Conservation (phyloP, 495 filamentous ascomycete species). For the Sordaria brevicollis region DNA sequence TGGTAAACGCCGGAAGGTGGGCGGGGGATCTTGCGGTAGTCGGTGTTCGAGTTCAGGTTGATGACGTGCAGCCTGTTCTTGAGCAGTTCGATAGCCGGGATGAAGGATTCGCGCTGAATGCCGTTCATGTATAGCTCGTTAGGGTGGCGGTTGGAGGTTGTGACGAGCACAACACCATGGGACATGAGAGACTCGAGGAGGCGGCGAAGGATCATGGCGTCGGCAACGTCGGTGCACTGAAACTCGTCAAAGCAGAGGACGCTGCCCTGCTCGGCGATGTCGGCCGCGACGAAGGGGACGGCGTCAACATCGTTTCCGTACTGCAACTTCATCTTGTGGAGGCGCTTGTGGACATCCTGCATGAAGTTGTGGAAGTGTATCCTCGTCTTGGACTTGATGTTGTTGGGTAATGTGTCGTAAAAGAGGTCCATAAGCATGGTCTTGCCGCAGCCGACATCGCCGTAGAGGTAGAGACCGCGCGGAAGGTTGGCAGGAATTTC, state of each 20-base stretch:
- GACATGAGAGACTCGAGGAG: conserved; percentile 85
- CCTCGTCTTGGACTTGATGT: conserved; percentile 76
- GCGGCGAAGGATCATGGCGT: conserved; percentile 93
- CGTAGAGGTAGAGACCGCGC: conserved; percentile 87
- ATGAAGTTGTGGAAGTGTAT: conserved; percentile 99
- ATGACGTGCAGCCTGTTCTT: conserved; percentile 75
- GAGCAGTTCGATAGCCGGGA: conserved; percentile 89
- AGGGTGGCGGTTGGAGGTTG: conserved; percentile 94
- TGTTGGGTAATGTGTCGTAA: conserved; percentile 79
- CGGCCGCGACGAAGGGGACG: conserved; percentile 84
- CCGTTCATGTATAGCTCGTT: conserved; percentile 96
- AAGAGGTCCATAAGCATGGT: conserved; percentile 99
- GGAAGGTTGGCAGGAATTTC: conserved; percentile 64
- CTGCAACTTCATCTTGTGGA: conserved; percentile 81
- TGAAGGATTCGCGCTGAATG: conserved; percentile 88
- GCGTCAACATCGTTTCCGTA: conserved; percentile 87
- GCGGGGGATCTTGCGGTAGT: conserved; percentile 93
- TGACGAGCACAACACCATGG: conserved; percentile 91
- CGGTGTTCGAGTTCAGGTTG: conserved; percentile 88
- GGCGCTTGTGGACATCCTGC: conserved; percentile 90
- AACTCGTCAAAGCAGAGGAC: conserved; percentile 98
- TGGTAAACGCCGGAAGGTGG: conserved; percentile 92
- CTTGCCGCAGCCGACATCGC: conserved; percentile 95
- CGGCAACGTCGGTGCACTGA: conserved; percentile 96
- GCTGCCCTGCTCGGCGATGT: conserved; percentile 73